These are phyloP conservation scores for Candida cerambycidarum DNA, from an alignment of 805 yeast genomes.

Conservation along the genomic window DNA sequence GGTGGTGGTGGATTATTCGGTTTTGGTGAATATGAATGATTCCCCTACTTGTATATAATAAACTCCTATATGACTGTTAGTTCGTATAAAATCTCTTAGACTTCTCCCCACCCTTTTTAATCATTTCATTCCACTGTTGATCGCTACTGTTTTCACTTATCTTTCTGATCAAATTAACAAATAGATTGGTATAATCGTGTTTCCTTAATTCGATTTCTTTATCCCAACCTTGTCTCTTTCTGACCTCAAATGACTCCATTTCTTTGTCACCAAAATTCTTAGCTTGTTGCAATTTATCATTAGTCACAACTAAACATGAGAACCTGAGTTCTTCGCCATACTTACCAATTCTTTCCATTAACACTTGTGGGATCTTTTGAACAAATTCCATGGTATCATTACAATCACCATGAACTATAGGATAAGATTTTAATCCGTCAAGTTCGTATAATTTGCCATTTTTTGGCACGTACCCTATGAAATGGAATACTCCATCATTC, in stretches of 20 bases:
- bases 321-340: slow-evolving; percentile 55
- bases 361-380: slow-evolving; percentile 42
- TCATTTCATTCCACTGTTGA: slow-evolving; percentile 36
- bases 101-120: slow-evolving; percentile 25
- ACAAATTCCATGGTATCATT: slow-evolving; percentile 40
- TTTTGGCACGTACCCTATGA: slow-evolving; percentile 51
- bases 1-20: slow-evolving; percentile 49
- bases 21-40: slow-evolving; percentile 21
- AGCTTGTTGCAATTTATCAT: slow-evolving; percentile 45
- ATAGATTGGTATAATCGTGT: slow-evolving; percentile 53
- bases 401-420: slow-evolving; percentile 51
- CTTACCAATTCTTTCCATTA: slow-evolving; percentile 47
- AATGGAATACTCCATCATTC: slow-evolving; percentile 58
- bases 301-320: slow-evolving; percentile 53
- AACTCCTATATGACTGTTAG: background rate
- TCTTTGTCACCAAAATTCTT: slow-evolving; percentile 40
- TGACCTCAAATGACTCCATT: slow-evolving; percentile 38
- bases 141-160: slow-evolving; percentile 36
- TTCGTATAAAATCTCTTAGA: slow-evolving; percentile 8
- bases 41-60: background rate
- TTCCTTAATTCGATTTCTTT: slow-evolving; percentile 55
- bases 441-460: slow-evolving; percentile 54
- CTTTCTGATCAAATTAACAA: slow-evolving; percentile 45
- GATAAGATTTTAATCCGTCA: slow-evolving; percentile 59
- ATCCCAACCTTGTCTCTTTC: slow-evolving; percentile 52